Conservation (phyloP, 495 filamentous ascomycete species). For the Aspergillus diversus region DNA sequence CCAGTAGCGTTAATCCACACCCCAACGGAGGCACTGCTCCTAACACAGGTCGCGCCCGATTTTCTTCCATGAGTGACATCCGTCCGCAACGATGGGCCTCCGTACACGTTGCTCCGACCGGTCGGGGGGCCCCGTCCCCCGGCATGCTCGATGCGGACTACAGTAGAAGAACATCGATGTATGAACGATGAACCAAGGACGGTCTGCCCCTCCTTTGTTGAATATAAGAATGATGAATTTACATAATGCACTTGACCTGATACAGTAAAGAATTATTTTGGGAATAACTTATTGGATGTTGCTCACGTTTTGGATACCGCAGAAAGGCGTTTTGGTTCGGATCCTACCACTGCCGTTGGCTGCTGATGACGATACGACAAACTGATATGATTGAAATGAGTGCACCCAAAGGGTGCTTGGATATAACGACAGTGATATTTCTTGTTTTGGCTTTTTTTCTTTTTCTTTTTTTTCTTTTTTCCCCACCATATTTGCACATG, state of each 20-base stretch:
- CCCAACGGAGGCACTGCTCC: conserved; percentile 5
- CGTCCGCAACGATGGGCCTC: conserved; percentile 11
- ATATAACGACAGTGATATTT: not conserved
- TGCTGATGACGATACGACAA: not conserved
- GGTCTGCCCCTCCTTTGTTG: not conserved
- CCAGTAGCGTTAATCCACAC: conserved; percentile 6
- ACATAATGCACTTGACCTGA: not conserved
- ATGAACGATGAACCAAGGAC: conserved; percentile 16
- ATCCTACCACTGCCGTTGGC: not conserved
- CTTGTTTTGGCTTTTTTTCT: not conserved
- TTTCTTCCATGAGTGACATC: conserved; percentile 14
- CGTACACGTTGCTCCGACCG: conserved; percentile 1
- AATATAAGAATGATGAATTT: not conserved
- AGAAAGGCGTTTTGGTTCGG: conserved; percentile 5
- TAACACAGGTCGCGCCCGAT: conserved; percentile 6
- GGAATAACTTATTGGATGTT: not conserved
- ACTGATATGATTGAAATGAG: too few species aligned
- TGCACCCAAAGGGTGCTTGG: too few species aligned
- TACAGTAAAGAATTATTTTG: not conserved
- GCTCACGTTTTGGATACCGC: not conserved
- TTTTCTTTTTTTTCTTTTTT: not conserved
- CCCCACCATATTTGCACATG: not conserved
- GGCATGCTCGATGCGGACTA: conserved; percentile 22
- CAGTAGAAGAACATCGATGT: conserved; percentile 20
- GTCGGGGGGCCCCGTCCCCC: conserved; percentile 6